Base-by-base conservation (phyloP, 2,329 filamentous ascomycete species). In the Capronia coronata region DNA sequence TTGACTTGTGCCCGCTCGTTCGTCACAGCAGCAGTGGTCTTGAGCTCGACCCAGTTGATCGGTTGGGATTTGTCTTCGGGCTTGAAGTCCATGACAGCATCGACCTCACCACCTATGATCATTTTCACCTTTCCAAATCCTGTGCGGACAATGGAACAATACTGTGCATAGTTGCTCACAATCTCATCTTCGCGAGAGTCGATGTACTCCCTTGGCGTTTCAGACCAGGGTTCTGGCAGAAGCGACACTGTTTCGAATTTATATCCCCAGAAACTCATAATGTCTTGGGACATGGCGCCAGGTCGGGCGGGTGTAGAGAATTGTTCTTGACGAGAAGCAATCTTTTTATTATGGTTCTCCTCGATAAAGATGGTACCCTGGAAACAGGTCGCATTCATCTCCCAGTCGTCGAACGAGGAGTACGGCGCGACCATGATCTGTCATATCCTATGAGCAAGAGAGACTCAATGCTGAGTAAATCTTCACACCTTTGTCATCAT, bases 221-320 rank as follows among this genome's bases (percentile, higher is more conserved):
- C 78, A 46, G 77, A 82, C 82, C 90, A 96, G 0, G 84, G 78
- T 2, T 75, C 71, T 2, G 87, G 83, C 2, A 97, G 71, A 1
- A 93, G 83, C 5, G 83, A 82, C 1, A 98, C 69, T 0, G 87
- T 86, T 68, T 98, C 93, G 62, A 98, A 98, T 65, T 98, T 98
- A 72, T 98, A 98, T 29, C 91, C 91, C 91, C 91, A 97, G 64
- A 83, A 98, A 43, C 84, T 82, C 89, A 96, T 96, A 56, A 90
- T 74, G 50, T 93, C 85, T 43, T 85, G 82, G 0, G 86, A 78
- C 64, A 75, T 72, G 62, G 74, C 70, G 58, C 80, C 71, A 61
- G 77, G 69, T 53, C 74, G 70, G 52, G 71, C 67, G 44, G 65
- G 63, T 61, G 71, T 75, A 58, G 66, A 66, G 18, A 63, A 74